These are phyloP conservation scores for Pichia phayaonensis DNA, from an alignment of 805 yeast species.

Conservation along the genomic window DNA sequence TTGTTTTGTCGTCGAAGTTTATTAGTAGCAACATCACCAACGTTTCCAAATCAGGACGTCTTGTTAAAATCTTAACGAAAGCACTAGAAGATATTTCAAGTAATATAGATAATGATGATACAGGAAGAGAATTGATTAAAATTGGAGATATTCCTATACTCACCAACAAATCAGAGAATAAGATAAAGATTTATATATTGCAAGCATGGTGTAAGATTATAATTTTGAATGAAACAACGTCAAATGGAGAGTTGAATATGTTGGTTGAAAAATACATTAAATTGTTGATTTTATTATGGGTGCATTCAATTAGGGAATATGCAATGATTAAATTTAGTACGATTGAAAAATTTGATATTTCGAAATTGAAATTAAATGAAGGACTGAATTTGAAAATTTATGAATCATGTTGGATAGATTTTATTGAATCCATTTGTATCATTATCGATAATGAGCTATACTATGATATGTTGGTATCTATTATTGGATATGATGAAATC, in stretches of 20 bases:
- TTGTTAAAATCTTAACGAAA: slow-evolving; percentile 56
- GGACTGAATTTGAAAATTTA: slow-evolving; percentile 41
- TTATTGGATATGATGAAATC: slow-evolving; percentile 45
- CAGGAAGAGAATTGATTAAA: slow-evolving; percentile 32
- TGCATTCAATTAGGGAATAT: slow-evolving; percentile 63
- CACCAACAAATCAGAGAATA: slow-evolving; percentile 39
- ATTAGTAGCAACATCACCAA: slow-evolving; percentile 53
- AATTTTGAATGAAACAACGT: slow-evolving; percentile 30
- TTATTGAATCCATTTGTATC: slow-evolving; percentile 67
- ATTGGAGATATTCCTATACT: slow-evolving; percentile 50
- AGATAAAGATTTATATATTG: slow-evolving; percentile 51
- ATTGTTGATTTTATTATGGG: slow-evolving; percentile 71
- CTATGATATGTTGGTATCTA: slow-evolving; percentile 34
- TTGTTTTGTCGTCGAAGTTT: slow-evolving; percentile 70
- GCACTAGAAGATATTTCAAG: slow-evolving; percentile 53
- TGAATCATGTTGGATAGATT: slow-evolving; percentile 63
- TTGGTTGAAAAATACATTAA: slow-evolving; percentile 51
- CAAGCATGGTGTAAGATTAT: slow-evolving; percentile 61
- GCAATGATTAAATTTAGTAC: slow-evolving; percentile 54
- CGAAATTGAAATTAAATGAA: slow-evolving; percentile 26
- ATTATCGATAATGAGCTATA: slow-evolving; percentile 42
- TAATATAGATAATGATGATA: slow-evolving; percentile 15
- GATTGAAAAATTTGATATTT: slow-evolving; percentile 7
- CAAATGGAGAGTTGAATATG: slow-evolving; percentile 34
- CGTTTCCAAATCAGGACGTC: slow-evolving; percentile 41